Percentiles rank a stretch among this genome's conserved stretches.
These are phyloP conservation scores for Podaxis rugospora DNA, from an alignment of 768 basidiomycete species.

Conservation along the genomic window DNA sequence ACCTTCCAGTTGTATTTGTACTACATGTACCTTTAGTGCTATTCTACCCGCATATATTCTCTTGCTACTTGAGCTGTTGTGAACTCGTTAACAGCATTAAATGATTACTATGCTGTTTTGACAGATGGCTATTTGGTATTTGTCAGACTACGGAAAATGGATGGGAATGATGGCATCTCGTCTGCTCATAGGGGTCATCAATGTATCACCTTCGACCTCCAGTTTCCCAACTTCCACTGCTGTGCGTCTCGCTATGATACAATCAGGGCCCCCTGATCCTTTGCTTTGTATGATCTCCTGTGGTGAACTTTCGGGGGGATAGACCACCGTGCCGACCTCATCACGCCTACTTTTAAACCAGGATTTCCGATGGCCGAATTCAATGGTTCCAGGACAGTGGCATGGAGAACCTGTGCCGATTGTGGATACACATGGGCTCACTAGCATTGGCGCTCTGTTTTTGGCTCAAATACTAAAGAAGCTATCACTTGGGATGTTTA, in stretches of 20 bases:
- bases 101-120: no score
- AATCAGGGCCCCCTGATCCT: slow-evolving; percentile 1
- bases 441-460: background rate
- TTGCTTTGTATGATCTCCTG: background rate
- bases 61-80: no score
- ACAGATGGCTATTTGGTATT: no score
- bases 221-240: background rate
- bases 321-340: background rate
- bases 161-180: background rate
- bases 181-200: background rate
- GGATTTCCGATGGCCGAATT: background rate
- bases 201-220: background rate
- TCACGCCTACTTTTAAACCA: background rate
- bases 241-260: background rate
- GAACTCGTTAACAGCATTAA: no score
- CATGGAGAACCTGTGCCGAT: background rate
- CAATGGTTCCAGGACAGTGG: background rate
- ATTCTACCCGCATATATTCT: no score
- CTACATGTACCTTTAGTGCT: no score
- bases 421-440: background rate
- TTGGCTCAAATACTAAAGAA: background rate
- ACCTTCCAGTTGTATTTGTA: background rate
- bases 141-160: background rate
- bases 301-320: background rate
- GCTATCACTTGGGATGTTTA: background rate